Base-by-base conservation (phyloP, 2,329 filamentous ascomycete species). In the Pseudogymnoascus sp. region DNA sequence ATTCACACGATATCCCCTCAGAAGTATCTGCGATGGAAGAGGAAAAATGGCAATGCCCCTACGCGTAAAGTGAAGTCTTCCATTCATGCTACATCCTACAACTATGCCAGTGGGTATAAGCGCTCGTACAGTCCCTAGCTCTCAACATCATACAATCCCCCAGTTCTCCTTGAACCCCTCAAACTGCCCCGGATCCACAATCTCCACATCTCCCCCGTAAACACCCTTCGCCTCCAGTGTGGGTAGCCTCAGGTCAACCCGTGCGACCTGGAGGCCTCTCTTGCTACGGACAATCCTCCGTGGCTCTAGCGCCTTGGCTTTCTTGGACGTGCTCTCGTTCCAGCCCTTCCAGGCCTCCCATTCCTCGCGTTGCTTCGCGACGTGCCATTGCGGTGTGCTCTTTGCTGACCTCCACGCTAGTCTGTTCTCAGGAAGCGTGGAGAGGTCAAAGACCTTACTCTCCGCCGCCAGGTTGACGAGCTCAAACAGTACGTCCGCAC, bases 381-480 rank as follows among this genome's bases (percentile, higher is more conserved):
- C 84, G 63, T 86, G 83, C 73, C 85, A 90, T 69, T 84, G 80
- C 3, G 86, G 82, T 50, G 84, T 88, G 38, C 77, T 78, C 68
- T 76, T 82, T 20, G 82, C 82, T 20, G 86, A 86, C 64, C 83
- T 79, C 87, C 88, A 90, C 8, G 81, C 80, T 39, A 86, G 76
- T 70, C 79, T 82, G 68, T 88, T 83, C 69, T 79, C 74, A 1
- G 84, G 81, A 65, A 86, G 70, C 28, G 72, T 70, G 6, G 71
- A 74, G n/a, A 90, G 76, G 67, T 89, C 81, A 66, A 83, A 88
- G 8, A 88, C 70, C 63, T 74, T 77, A 3, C 84, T 79, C 1
- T 75, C 74, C 1, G 78, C 76, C 0, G 83, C 82, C 70, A 90
- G 79, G 65, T 79, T 79, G 57, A 90, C 75, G 57, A 91, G 78